Evolutionary conservation across 139 green algal genomes (phyloP), one percentile per base, ranked within the genome.

Genomic region (Ulvella scutata): DNA sequence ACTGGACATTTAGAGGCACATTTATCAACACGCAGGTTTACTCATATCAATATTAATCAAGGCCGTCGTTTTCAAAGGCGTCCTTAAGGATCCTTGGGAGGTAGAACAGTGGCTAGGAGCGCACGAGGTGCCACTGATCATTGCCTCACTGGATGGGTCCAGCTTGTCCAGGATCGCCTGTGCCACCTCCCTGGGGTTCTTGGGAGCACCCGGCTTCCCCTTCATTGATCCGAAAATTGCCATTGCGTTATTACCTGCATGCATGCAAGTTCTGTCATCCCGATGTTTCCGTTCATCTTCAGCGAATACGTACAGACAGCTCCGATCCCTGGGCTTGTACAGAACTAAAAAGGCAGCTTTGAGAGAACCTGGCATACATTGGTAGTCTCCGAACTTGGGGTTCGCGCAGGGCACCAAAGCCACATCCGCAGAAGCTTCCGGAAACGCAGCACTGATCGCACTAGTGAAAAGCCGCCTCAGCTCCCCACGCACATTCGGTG

Each of bases 241-340:
- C 94, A 99, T 99, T 1, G 94, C 94, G 76, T 96, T 97, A 82
- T 97, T 97, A n/a, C n/a, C n/a, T n/a, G n/a, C n/a, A n/a, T n/a
- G n/a, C n/a, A n/a, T n/a, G n/a, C n/a, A n/a, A n/a, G n/a, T n/a
- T n/a, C n/a, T n/a, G n/a, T n/a, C n/a, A n/a, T n/a, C n/a, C n/a
- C n/a, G n/a, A n/a, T n/a, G n/a, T n/a, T n/a, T n/a, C n/a, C n/a
- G n/a, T n/a, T n/a, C n/a, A n/a, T n/a, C n/a, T n/a, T n/a, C n/a
- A n/a, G n/a, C n/a, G n/a, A n/a, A n/a, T n/a, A n/a, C n/a, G n/a
- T n/a, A n/a, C n/a, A n/a, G n/a, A n/a, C n/a, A n/a, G n/a, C n/a
- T n/a, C n/a, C n/a, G n/a, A n/a, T n/a, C n/a, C n/a, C n/a, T n/a
- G n/a, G n/a, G n/a, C n/a, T n/a, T n/a, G n/a, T n/a, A n/a, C n/a